Evolutionary conservation across 352 stramenopile genomes (phyloP).

Genomic region (Globisporangium nagaii): DNA sequence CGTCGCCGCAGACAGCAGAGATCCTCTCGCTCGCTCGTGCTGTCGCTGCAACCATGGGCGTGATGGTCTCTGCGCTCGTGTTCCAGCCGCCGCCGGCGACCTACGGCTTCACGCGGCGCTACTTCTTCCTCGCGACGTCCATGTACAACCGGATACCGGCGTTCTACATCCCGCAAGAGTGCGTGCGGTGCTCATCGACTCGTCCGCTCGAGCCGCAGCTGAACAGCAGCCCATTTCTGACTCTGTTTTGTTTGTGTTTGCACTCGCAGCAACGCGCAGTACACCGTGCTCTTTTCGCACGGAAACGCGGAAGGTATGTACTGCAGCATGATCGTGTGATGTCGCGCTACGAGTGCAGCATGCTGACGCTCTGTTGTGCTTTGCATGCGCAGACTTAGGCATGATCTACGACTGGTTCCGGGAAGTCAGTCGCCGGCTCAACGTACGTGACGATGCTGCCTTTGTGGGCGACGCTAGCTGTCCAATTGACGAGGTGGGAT

Average conservation of each 20-base stretch:
- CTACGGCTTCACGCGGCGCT: constrained; percentile 77
- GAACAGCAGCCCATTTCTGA: background rate
- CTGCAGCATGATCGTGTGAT: background rate
- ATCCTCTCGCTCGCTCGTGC: too few species aligned
- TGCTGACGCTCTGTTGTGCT: background rate
- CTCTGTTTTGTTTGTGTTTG: background rate
- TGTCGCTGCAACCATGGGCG: constrained; percentile 82
- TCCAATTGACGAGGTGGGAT: too few species aligned
- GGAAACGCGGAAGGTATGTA: constrained; percentile 92
- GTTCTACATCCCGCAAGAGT: constrained; percentile 93
- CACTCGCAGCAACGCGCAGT: constrained; percentile 74
- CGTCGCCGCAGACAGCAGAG: too few species aligned
- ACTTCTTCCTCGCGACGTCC: constrained; percentile 92
- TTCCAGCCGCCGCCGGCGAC: constrained; percentile 83
- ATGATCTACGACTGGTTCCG: constrained; percentile 98
- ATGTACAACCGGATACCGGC: constrained; percentile 89
- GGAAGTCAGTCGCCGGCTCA: constrained; percentile 79
- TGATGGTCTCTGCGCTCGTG: constrained; percentile 75
- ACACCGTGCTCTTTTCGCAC: constrained; percentile 96
- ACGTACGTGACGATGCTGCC: constrained; percentile 34
- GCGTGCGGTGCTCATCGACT: constrained; percentile 11
- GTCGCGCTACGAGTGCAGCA: too few species aligned
- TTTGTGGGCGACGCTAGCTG: too few species aligned
- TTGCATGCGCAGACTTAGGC: constrained; percentile 76
- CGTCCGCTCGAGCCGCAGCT: background rate